Conservation (phyloP, 164 flowering plant genomes). For the Kingdonia uniflora region DNA sequence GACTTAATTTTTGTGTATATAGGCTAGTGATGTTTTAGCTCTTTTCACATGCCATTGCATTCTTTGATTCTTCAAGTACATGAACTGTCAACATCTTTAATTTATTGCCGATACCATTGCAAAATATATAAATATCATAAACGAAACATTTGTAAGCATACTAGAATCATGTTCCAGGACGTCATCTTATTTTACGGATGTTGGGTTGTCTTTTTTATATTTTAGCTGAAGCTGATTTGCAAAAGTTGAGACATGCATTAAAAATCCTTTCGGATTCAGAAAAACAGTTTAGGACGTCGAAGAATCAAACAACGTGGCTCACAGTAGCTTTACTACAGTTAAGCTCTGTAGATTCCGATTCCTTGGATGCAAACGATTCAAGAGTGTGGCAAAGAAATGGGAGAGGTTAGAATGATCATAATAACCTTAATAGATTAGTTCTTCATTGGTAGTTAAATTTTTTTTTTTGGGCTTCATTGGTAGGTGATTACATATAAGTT, state of each 20-base stretch:
- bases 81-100: no score
- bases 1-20: no score
- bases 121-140: no score
- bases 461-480: no score
- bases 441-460: neutral
- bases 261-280: slow-evolving; percentile 82
- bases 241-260: slow-evolving; percentile 63
- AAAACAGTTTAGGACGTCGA: slow-evolving; percentile 75
- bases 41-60: no score
- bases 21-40: no score
- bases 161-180: no score
- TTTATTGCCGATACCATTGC: no score
- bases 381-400: slow-evolving; percentile 21
- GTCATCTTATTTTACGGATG: neutral
- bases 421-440: neutral
- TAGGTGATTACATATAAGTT: no score
- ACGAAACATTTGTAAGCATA: no score
- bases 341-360: slow-evolving; percentile 36
- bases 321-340: slow-evolving; percentile 88
- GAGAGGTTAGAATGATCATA: slow-evolving; percentile 33
- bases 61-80: no score
- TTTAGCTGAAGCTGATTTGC: slow-evolving; percentile 64
- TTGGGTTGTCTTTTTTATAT: slow-evolving; percentile 10
- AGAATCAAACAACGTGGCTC: slow-evolving; percentile 87
- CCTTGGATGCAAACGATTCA: slow-evolving; percentile 31